Conservation (phyloP, 495 filamentous ascomycete genomes). For the Ramalina intermedia region DNA sequence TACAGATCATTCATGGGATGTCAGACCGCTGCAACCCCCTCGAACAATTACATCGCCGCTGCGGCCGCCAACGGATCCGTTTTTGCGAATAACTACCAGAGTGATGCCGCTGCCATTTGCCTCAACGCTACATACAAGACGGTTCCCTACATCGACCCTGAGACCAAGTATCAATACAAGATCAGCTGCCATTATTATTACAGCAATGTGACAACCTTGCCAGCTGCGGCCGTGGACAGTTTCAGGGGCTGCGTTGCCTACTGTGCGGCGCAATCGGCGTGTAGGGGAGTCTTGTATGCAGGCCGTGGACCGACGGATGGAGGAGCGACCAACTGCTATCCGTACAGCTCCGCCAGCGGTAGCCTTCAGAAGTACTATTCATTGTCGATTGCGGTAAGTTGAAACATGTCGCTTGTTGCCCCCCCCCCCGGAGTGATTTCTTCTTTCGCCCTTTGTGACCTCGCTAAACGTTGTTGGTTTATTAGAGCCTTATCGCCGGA, state of each 20-base stretch:
- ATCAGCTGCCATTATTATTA: conserved; percentile 6
- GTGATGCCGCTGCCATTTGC: background rate
- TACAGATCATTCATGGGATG: conserved; percentile 1
- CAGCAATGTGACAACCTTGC: background rate
- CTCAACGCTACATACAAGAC: background rate
- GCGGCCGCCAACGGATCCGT: background rate
- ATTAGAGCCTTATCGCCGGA: too few relatives aligned
- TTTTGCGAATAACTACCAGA: background rate
- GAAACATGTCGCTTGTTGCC: too few relatives aligned
- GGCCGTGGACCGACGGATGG: background rate
- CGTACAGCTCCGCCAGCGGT: background rate
- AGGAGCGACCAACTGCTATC: background rate
- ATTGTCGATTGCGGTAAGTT: too few relatives aligned
- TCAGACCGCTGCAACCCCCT: background rate
- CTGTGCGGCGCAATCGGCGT: conserved; percentile 7
- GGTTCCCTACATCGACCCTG: background rate
- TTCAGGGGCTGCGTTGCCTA: conserved; percentile 12
- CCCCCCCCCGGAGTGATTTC: too few relatives aligned
- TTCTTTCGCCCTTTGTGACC: too few relatives aligned
- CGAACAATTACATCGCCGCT: background rate
- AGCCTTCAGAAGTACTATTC: too few relatives aligned
- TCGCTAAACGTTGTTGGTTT: background rate
- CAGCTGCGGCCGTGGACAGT: background rate
- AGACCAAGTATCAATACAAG: background rate
- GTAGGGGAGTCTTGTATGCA: conserved; percentile 4